A percentile compares a stretch with the other conserved stretches of the same genome.
Evolutionary conservation across 2,329 filamentous ascomycete genomes (phyloP).

Genomic region (Verticillium zaregamsianum): DNA sequence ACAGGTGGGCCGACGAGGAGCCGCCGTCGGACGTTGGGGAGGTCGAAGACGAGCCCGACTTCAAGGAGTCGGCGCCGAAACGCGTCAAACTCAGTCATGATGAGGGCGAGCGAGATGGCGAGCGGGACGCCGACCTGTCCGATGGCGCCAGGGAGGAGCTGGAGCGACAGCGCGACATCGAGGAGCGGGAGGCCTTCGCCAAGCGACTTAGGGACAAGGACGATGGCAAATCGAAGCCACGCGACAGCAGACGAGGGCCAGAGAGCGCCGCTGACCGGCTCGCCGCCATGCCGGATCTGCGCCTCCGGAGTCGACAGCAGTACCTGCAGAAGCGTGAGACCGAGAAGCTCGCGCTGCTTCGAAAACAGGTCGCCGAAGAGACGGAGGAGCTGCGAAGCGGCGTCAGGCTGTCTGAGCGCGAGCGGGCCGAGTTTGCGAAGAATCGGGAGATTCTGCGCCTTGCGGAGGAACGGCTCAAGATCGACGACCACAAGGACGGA

Average conservation of each 20-base stretch:
- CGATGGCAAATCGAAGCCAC: conserved; percentile 63
- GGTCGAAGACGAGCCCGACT: conserved; percentile 51
- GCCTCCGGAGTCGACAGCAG: conserved; percentile 81
- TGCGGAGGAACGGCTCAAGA: conserved; percentile 77
- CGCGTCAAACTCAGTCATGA: conserved; percentile 62
- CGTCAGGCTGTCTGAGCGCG: conserved; percentile 67
- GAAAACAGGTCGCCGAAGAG: conserved; percentile 88
- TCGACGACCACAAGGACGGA: conserved; percentile 89
- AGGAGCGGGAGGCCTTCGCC: conserved; percentile 77
- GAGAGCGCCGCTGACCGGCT: conserved; percentile 62
- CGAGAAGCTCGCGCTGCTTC: conserved; percentile 78
- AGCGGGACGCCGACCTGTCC: conserved; percentile 44
- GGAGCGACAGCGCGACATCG: conserved; percentile 61
- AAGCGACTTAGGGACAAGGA: conserved; percentile 70
- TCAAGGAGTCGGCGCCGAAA: conserved; percentile 67
- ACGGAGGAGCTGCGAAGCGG: conserved; percentile 75
- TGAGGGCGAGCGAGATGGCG: conserved; percentile 23
- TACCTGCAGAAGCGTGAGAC: conserved; percentile 91
- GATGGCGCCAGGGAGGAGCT: conserved; percentile 55
- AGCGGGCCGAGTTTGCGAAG: conserved; percentile 83
- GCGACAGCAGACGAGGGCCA: conserved; percentile 52
- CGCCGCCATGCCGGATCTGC: conserved; percentile 73
- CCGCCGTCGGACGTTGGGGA: conserved; percentile 38
- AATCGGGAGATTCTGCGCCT: conserved; percentile 79
- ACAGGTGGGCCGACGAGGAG: conserved; percentile 80